phyloP scores from a whole-genome alignment of 441 rosid species.

The Breynia disticha region DNA sequence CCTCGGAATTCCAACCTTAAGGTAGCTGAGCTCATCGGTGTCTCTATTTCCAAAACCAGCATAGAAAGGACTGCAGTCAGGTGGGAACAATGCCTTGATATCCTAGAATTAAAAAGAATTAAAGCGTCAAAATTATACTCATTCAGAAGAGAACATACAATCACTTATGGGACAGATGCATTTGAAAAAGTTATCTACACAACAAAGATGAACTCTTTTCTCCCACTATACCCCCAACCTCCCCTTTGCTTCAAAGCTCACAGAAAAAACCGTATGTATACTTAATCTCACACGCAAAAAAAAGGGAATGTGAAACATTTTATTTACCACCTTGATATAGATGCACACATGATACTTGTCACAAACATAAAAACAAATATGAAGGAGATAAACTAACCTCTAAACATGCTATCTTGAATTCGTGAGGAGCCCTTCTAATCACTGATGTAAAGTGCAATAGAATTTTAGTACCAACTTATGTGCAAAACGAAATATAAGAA shows the following conservation, averaged over 20 bases:
- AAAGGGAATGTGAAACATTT: no score
- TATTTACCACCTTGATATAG: not conserved
- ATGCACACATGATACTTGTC: constrained; percentile 3
- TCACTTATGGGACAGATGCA: no score
- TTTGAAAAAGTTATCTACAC: no score
- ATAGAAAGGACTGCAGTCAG: constrained; percentile 82
- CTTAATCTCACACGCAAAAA: no score
- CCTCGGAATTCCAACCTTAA: constrained; percentile 89
- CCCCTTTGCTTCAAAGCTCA: no score
- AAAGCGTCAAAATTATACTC: not conserved
- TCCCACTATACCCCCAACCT: no score
- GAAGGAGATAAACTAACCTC: constrained; percentile 56
- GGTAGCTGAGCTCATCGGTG: constrained; percentile 95
- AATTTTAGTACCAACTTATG: constrained; percentile 14
- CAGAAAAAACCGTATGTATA: no score
- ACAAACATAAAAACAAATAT: constrained; percentile 5
- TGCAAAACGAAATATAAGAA: constrained; percentile 1
- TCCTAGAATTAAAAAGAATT: constrained; percentile 36
- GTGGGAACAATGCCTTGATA: constrained; percentile 78
- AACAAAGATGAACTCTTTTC: no score
- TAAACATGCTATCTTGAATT: constrained; percentile 95
- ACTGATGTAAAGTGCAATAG: constrained; percentile 34
- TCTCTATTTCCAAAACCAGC: constrained; percentile 99
- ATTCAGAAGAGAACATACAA: not conserved
- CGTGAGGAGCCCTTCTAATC: constrained; percentile 96